phyloP scores from a whole-genome alignment of 352 stramenopile species.

The Sclerospora graminicola region DNA sequence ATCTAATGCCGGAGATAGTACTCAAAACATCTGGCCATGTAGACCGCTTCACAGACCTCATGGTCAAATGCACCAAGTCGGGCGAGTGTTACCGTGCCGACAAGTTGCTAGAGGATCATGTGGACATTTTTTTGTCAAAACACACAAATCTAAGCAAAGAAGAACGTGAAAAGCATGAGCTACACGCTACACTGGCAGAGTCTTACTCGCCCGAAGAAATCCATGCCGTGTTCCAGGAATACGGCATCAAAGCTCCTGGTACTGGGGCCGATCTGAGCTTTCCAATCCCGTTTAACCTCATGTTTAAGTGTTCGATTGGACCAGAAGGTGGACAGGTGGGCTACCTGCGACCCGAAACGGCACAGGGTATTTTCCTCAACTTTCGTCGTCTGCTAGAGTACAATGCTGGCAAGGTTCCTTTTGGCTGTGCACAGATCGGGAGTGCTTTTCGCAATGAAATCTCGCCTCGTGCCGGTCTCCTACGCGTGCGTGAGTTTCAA shows the following conservation, averaged over 20 bases:
- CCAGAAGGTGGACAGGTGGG: conserved; percentile 93
- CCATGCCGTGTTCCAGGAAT: conserved; percentile 89
- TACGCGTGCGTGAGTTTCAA: conserved; percentile 98
- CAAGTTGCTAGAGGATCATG: conserved; percentile 98
- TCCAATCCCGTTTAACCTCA: conserved; percentile 99
- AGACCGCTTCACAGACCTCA: conserved; percentile 98
- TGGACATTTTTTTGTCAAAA: conserved; percentile 93
- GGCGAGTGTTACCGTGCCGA: conserved; percentile 98
- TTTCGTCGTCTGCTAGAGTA: conserved; percentile 97
- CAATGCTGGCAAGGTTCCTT: conserved; percentile 91
- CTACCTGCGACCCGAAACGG: conserved; percentile 98
- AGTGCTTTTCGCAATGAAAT: conserved; percentile 95
- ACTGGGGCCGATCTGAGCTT: conserved; percentile 88
- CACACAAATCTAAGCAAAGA: conserved; percentile 62
- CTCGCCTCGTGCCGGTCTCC: conserved; percentile 90
- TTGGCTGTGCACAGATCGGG: conserved; percentile 80
- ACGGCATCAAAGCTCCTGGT: conserved; percentile 90
- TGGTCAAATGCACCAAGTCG: conserved; percentile 97
- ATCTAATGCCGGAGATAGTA: conserved; percentile 95
- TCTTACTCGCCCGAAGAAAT: conserved; percentile 97
- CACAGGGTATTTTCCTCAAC: conserved; percentile 99
- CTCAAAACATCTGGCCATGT: conserved; percentile 99
- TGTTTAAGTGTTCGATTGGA: conserved; percentile 99
- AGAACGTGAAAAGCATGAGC: conserved; percentile 90
- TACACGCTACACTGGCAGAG: conserved; percentile 93